Conservation (phyloP, 192 early-diverging fungal species). For the Coemansia sp. region DNA sequence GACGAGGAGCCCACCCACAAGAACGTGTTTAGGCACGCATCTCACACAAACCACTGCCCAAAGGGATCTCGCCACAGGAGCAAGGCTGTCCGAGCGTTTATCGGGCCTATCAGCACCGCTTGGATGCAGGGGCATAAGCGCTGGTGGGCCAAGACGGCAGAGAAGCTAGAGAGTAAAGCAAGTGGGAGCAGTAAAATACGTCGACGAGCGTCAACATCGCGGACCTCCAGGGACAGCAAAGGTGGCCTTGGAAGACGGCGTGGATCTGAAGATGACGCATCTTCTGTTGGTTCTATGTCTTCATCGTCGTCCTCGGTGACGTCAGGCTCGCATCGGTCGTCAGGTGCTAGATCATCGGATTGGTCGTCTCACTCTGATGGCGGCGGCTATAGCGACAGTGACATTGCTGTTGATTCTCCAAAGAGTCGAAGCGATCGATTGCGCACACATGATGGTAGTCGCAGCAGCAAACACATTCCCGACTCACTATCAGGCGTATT, state of each 20-base stretch:
- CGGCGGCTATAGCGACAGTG: not conserved
- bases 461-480: not conserved
- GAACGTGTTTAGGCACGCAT: constrained; percentile 26
- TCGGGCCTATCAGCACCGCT: constrained; percentile 30
- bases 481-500: not conserved
- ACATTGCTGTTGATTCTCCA: not conserved
- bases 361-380: constrained; percentile 30
- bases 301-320: constrained; percentile 15
- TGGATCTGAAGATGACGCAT: not conserved
- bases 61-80: constrained; percentile 11
- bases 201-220: constrained; percentile 19
- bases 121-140: constrained; percentile 57
- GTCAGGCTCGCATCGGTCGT: constrained; percentile 7
- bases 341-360: constrained; percentile 19
- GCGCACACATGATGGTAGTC: not conserved
- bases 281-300: constrained; percentile 11
- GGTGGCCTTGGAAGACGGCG: constrained; percentile 14
- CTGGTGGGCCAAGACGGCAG: constrained; percentile 51
- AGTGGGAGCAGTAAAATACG: constrained; percentile 24
- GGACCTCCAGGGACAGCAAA: constrained; percentile 11
- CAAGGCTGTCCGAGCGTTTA: constrained; percentile 39
- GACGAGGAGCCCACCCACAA: constrained; percentile 31
- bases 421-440: not conserved
- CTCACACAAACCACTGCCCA: not conserved
- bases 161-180: constrained; percentile 25